These are phyloP conservation scores for Whalleya microplaca DNA, from an alignment of 2,329 filamentous ascomycete species.

Conservation along the genomic window DNA sequence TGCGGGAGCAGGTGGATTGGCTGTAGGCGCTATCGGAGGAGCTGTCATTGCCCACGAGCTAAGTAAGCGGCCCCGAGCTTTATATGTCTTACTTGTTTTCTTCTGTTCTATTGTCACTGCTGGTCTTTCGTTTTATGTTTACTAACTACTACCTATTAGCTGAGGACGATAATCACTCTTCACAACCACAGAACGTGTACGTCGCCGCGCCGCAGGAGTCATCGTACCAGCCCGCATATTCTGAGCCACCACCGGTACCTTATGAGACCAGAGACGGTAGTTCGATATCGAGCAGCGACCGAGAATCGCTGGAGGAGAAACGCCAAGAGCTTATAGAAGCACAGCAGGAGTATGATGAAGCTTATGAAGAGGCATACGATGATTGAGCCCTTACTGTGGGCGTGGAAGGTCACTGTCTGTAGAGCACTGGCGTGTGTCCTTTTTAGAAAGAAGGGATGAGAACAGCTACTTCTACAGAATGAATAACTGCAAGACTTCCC, in stretches of 20 bases:
- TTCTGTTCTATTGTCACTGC: not conserved
- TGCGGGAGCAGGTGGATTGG: slow-evolving; percentile 59
- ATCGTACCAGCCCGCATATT: slow-evolving; percentile 8
- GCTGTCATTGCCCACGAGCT: slow-evolving; percentile 58
- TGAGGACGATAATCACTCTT: slow-evolving; percentile 25
- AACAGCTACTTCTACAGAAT: too few species aligned
- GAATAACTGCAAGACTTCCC: too few species aligned
- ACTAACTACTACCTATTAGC: not conserved
- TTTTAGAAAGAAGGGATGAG: too few species aligned
- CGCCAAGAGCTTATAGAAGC: slow-evolving; percentile 38
- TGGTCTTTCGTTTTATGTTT: not conserved
- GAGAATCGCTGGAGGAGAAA: slow-evolving; percentile 11
- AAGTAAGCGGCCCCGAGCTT: slow-evolving; percentile 45
- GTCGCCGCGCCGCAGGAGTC: slow-evolving; percentile 6
- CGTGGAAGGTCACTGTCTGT: too few species aligned
- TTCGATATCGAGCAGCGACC: slow-evolving; percentile 13
- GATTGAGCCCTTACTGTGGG: not conserved
- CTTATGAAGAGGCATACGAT: slow-evolving; percentile 42
- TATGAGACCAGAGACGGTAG: slow-evolving; percentile 6
- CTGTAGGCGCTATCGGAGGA: slow-evolving; percentile 56
- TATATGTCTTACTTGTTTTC: not conserved
- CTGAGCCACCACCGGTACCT: slow-evolving; percentile 1
- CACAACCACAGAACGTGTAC: slow-evolving; percentile 6
- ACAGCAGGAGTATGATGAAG: slow-evolving; percentile 45
- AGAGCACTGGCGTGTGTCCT: too few species aligned